Base-by-base conservation (phyloP, 2,329 filamentous ascomycete genomes). In the Aspergillus sp. region DNA sequence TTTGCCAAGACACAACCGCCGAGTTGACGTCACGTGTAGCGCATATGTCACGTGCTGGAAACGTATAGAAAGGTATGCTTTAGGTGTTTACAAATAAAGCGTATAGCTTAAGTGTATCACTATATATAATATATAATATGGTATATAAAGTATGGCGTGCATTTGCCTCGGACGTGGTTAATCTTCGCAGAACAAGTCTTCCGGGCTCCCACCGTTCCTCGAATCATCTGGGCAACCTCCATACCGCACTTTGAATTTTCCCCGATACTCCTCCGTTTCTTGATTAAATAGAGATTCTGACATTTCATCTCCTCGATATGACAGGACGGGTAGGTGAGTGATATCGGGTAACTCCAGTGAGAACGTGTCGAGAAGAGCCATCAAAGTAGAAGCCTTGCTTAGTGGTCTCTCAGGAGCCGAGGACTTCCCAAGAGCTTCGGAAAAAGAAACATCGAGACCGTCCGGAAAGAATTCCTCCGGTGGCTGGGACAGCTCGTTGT, bases 401-500 rank as follows among this genome's bases (percentile, higher is more conserved):
- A 73, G 35, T 0, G 64, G 58, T 17, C 63, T 66, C 52, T 75
- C 70, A 33, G 62, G 45, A 3, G 64, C 24, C 2, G 39, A 47
- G 5, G 45, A 41, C 35, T 56, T 53, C 27, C 53, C 41, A 47
- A 45, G 8, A 31, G 39, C 35, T 19, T 66, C 65, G 6, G 60
- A 52, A 48, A 61, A 51, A 51, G 67, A 55, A 31, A 58, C 53
- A 51, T 64, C 41, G 0, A 57, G 46, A 6, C 59, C 39, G 14
- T 62, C 59, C 3, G 62, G 46, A 3, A 49, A 41, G 58, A 76
- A 85, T 66, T 86, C 93, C 72, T 96, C 91, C 0, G 92, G 92
- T 2, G 81, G 70, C 40, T 85, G 83, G 58, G 86, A 86, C 5
- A 96, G 76, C 63, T 97, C 93, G 59, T 83, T 85, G 72, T 97